A percentile compares a stretch with the other conserved stretches of the same genome.
These are phyloP conservation scores for Cryptococcus hybrid DNA, from an alignment of 1,284 basidiomycete genomes.

Conservation along the genomic window DNA sequence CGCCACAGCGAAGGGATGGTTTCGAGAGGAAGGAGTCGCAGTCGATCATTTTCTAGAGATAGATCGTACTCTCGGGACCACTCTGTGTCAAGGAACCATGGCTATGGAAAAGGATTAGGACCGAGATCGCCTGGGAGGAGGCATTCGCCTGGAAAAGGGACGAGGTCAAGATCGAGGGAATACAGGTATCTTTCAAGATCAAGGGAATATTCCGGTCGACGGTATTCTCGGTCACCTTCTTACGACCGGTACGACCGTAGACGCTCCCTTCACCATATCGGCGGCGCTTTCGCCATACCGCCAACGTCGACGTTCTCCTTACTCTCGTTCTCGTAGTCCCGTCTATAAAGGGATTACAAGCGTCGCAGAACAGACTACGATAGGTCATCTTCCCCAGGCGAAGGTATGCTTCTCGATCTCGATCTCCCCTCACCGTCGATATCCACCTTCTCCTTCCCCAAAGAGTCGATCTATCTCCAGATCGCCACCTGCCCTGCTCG, in stretches of 20 bases:
- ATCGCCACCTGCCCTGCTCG: constrained; percentile 9
- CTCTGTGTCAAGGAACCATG: neutral
- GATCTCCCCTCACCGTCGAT: constrained; percentile 7
- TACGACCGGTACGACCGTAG: constrained; percentile 6
- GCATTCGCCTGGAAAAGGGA: too few relatives aligned
- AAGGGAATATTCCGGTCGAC: neutral
- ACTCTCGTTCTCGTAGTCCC: constrained; percentile 9
- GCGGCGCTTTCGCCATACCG: constrained; percentile 1
- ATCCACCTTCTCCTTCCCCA: constrained; percentile 11
- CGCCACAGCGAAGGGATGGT: constrained; percentile 14
- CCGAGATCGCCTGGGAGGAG: constrained; percentile 14
- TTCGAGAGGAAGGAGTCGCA: constrained; percentile 1
- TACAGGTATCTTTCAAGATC: constrained; percentile 6
- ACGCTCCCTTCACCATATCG: constrained; percentile 13
- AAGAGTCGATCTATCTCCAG: constrained; percentile 3
- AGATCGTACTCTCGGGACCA: constrained; percentile 9
- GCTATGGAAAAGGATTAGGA: constrained; percentile 4
- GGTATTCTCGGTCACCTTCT: constrained; percentile 7
- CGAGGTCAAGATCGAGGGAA: constrained; percentile 4
- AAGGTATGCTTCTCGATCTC: constrained; percentile 2
- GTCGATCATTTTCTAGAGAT: constrained; percentile 2
- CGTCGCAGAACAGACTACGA: constrained; percentile 4
- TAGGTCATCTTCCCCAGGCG: constrained; percentile 8
- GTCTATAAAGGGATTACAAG: neutral
- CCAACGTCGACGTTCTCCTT: too few relatives aligned